Base-by-base conservation (phyloP, 2,329 filamentous ascomycete genomes). In the Exophiala sp. region DNA sequence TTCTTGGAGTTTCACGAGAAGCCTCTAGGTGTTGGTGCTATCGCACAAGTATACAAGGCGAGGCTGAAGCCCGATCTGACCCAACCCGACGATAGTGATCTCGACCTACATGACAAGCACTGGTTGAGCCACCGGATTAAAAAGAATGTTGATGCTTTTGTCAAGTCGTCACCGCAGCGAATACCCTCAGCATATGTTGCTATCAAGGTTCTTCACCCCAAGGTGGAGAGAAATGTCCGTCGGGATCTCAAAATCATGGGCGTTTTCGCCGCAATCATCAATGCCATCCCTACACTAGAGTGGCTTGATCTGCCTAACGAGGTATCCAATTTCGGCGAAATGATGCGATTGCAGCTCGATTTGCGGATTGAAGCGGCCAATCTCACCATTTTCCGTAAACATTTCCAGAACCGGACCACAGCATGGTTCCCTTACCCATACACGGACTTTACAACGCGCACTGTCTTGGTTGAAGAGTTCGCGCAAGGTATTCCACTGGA, bases 361-460 rank as follows among this genome's bases (percentile, higher is more conserved):
- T 79, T 99, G 34, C 87, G 94, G 48, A 97, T 97, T 57, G 94
- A 99, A 71, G 87, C 91, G 1, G 87, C 91, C 35, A 99, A 99
- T 65, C 77, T 99, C 2, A 70, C 86, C 18, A 84, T 86, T 11
- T 97, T 99, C 76, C 85, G 94, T 48, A 86, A 87, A 64, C 89
- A 96, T 68, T 99, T 99, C 77, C 88, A 87, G 64, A 82, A 90
- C 54, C 83, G 94, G 41, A 88, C 88, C 2, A 96, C 92, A 0
- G 91, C 91, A n/a, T 96, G 89, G 85, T 99, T 99, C 68, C 94
- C 94, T 1, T 96, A 89, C 65, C 91, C 94, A 0, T 96, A 97
- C 69, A 83, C 86, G 6, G 89, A 94, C 54, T 96, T 95, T 68
- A 95, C 90, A 0, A 96, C 94, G 0, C 85, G 94, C 34, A 88